Evolutionary conservation across 805 yeast genomes (phyloP).

Genomic region (Torulaspora delbrueckii): DNA sequence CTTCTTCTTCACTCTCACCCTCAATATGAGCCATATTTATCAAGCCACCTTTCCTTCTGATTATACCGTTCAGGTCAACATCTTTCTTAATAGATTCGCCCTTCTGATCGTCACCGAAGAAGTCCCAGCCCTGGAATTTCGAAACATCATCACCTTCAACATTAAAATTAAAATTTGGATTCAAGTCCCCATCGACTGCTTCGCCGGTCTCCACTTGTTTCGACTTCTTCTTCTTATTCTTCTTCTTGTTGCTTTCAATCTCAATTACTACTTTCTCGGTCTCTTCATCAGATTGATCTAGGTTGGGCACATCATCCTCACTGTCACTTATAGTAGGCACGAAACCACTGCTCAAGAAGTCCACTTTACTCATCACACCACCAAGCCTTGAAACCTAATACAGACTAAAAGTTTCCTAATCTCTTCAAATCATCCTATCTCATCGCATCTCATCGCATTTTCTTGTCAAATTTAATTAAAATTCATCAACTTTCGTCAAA

Average conservation of each 20-base stretch:
- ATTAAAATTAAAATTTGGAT: constrained; percentile 70
- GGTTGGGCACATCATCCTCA: constrained; percentile 60
- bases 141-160: constrained; percentile 49
- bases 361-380: constrained; percentile 4
- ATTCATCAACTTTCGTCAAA: neutral
- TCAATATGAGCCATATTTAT: constrained; percentile 48
- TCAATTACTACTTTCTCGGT: constrained; percentile 21
- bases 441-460: constrained; percentile 19
- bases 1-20: constrained; percentile 36
- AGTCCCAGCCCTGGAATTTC: constrained; percentile 79
- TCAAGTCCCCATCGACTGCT: constrained; percentile 51
- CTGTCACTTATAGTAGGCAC: constrained; percentile 73
- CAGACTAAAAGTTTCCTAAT: neutral
- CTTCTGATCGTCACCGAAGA: constrained; percentile 42
- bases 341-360: constrained; percentile 36
- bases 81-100: constrained; percentile 40
- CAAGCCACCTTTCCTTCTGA: constrained; percentile 80
- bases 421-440: constrained; percentile 18
- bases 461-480: constrained; percentile 1
- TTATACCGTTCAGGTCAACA: constrained; percentile 84
- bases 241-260: constrained; percentile 1
- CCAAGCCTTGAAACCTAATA: neutral
- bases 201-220: constrained; percentile 24
- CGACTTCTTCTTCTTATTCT: constrained; percentile 23
- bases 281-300: constrained; percentile 45